phyloP scores from a whole-genome alignment of 495 filamentous ascomycete genomes.

The Penicillium roqueforti region DNA sequence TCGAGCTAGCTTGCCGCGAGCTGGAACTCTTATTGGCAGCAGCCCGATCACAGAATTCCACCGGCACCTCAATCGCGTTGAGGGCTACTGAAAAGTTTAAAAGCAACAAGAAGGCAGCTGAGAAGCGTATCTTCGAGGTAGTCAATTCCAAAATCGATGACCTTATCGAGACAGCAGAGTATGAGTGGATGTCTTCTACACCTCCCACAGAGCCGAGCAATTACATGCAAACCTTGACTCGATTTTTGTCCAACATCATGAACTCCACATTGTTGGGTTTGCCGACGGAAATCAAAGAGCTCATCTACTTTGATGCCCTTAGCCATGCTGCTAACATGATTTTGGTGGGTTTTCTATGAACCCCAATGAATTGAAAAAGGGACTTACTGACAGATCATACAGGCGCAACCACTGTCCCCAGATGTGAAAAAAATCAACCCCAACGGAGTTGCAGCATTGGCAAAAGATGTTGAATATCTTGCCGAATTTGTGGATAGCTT shows the following conservation, averaged over 20 bases:
- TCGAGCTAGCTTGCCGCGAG: conserved; percentile 86
- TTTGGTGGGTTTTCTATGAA: conserved; percentile 48
- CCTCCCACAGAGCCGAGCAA: conserved; percentile 68
- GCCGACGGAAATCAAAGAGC: conserved; percentile 89
- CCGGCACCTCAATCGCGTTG: conserved; percentile 69
- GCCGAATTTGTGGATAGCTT: conserved; percentile 80
- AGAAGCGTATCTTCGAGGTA: conserved; percentile 96
- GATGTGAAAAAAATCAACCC: conserved; percentile 82
- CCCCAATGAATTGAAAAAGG: background rate
- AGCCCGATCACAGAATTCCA: conserved; percentile 68
- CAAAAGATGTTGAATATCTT: conserved; percentile 78
- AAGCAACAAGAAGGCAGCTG: conserved; percentile 88
- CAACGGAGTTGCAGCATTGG: conserved; percentile 73
- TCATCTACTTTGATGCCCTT: conserved; percentile 96
- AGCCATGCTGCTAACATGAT: conserved; percentile 86
- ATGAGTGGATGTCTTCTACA: conserved; percentile 78
- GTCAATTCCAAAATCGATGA: conserved; percentile 99
- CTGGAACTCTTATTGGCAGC: conserved; percentile 78
- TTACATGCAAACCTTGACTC: conserved; percentile 91
- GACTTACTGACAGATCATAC: conserved; percentile 15
- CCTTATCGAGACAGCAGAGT: conserved; percentile 92
- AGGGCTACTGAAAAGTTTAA: conserved; percentile 80
- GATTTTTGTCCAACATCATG: conserved; percentile 96
- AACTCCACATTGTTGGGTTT: conserved; percentile 85
- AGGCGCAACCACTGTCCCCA: conserved; percentile 77